Evolutionary conservation across 1,284 basidiomycete genomes (phyloP), one percentile per base, ranked within the genome.

Genomic region (Bjerkandera adusta): DNA sequence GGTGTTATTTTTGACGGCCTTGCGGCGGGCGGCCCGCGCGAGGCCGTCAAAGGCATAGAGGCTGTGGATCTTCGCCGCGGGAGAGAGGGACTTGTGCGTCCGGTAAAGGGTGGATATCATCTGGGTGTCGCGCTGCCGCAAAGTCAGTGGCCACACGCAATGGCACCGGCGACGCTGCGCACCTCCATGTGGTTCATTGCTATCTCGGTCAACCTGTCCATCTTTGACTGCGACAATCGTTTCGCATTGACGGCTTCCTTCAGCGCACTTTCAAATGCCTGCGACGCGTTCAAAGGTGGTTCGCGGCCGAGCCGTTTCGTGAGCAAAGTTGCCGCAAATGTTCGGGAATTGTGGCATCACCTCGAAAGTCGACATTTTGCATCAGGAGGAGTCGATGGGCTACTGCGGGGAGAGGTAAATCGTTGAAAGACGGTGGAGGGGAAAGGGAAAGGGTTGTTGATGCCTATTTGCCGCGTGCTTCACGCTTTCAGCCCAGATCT

Each of bases 21-120:
- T 75, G 52, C 72, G 72, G 52, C 81, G 76, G n/a, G 90, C 90
- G 13, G 86, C 90, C 47, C 93, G 82, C 36, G 89, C 80, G 51
- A 97, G 75, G 13, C 92, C 89, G 68, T 97, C 93, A 63, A 97
- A 90, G 35, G 86, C 83, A 67, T 97, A 97, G 47, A 97, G 73
- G 67, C 89, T 91, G 37, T 80, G 83, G 50, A 93, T 79, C 62
- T 96, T 93, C 52, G 75, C 68, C 15, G 75, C 62, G 8, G 77
- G 65, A 3, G 81, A 70, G 22, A 95, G 72, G 8, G 81, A 79
- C 63, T 86, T 89, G 71, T 96, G 92, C 11, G 85, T 85, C 44
- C 87, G 85, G 65, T 89, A 93, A 33, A 97, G 75, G 43, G 83
- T 77, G 24, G 91, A 89, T 39, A 96, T 88, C 45, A 96, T 72